Base-by-base conservation (phyloP, 495 filamentous ascomycete genomes). In the Xylaria scruposa region DNA sequence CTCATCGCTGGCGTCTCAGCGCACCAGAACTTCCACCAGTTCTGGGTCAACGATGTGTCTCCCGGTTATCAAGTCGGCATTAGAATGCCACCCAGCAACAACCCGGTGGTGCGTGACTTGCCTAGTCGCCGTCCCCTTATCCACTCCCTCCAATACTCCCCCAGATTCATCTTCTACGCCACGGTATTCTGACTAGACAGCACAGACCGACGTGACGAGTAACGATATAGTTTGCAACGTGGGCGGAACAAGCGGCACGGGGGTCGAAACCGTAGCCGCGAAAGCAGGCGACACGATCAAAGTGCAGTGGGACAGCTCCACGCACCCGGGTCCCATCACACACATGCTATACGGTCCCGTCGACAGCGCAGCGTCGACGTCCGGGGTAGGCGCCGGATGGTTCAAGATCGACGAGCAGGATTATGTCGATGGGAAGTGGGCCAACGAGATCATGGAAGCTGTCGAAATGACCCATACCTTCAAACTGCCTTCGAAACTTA, bases 11-110 rank as follows among this genome's bases (percentile, higher is more conserved):
- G 70, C 36, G 79, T 74, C 61, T 77, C 79, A 12, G 78, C 80
- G 42, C 79, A 82, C 62, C 80, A 82, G 68, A 82, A 80, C 67
- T 77, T 82, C 29, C 79, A 82, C 42, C 80, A 82, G 66, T 78
- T 82, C 64, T 81, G 77, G 79, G 77, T 82, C 15, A 82, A 82
- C 38, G 80, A 73, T 64, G 77, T 73, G 46, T 76, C 72, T 53
- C 79, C 79, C n/a, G 79, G 78, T 15, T 81, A 81, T 51, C 74
- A 82, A 73, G 76, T 76, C 49, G 80, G 78, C 13, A 82, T 81
- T 59, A 77, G 80, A 26, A 78, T 78, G 38, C 72, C 80, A n/a
- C 80, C 80, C 8, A 78, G 75, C 46, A 82, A 82, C 73, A 81
- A 68, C 58, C 80, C 80, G 5, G 58, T 60, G 58, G 58, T 60